Evolutionary conservation across 768 basidiomycete genomes (phyloP).

Genomic region (Lanmaoa pseudosensibilis): DNA sequence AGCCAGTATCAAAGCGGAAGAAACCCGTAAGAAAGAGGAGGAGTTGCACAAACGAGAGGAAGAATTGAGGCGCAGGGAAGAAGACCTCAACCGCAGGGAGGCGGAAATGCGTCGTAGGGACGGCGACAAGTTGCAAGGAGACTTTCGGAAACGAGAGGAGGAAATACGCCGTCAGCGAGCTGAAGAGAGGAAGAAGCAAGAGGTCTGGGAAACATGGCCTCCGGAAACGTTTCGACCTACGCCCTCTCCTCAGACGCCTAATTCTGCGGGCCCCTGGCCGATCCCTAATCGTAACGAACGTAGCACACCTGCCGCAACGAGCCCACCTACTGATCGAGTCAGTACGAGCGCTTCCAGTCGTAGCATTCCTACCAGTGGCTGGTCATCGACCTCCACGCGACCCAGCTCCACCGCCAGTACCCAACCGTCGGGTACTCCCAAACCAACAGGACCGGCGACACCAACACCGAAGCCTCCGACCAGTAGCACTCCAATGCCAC

Average conservation of each 20-base stretch:
- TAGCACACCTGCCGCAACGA: slow-evolving; percentile 35
- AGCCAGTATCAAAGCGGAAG: slow-evolving; percentile 22
- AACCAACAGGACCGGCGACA: slow-evolving; percentile 23
- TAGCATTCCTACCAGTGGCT: slow-evolving; percentile 26
- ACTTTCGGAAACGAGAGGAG: slow-evolving; percentile 33
- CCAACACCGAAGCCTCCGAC: slow-evolving; percentile 23
- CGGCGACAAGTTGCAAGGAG: slow-evolving; percentile 28
- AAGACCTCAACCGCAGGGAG: slow-evolving; percentile 32
- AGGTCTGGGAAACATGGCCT: slow-evolving; percentile 32
- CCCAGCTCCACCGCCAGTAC: slow-evolving; percentile 26
- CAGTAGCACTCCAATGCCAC: slow-evolving; percentile 18
- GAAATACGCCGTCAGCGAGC: slow-evolving; percentile 32
- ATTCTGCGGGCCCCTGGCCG: slow-evolving; percentile 32
- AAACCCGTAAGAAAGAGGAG: slow-evolving; percentile 27
- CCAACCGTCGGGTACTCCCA: slow-evolving; percentile 27
- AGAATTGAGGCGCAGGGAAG: slow-evolving; percentile 32
- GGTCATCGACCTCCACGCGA: slow-evolving; percentile 32
- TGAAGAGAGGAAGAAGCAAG: slow-evolving; percentile 33
- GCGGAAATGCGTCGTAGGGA: slow-evolving; percentile 33
- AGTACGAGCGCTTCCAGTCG: slow-evolving; percentile 32
- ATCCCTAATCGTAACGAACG: slow-evolving; percentile 33
- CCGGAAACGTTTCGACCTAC: slow-evolving; percentile 24
- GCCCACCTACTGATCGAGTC: slow-evolving; percentile 32
- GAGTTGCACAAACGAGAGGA: slow-evolving; percentile 29
- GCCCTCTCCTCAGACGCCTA: slow-evolving; percentile 30